These are phyloP conservation scores for Hanseniaspora meyeri DNA, from an alignment of 805 yeast genomes.

Conservation along the genomic window DNA sequence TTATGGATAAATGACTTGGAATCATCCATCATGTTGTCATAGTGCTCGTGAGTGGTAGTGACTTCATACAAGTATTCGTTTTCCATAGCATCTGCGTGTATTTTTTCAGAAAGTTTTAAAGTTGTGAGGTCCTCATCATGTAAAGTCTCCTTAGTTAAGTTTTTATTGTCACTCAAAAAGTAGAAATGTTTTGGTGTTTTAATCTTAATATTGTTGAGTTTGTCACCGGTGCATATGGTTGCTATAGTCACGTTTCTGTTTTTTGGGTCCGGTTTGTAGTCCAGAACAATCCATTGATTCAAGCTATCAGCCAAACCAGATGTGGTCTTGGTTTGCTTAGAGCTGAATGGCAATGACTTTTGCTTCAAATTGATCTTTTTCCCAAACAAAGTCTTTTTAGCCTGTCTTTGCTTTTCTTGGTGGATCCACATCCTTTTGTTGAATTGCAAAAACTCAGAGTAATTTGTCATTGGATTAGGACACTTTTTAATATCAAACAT, in stretches of 20 bases:
- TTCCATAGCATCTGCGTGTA: slow-evolving; percentile 34
- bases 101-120: slow-evolving; percentile 53
- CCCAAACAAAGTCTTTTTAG: slow-evolving; percentile 75
- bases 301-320: not conserved
- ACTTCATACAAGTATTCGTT: slow-evolving; percentile 61
- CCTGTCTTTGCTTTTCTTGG: slow-evolving; percentile 57
- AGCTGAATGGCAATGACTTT: slow-evolving; percentile 66
- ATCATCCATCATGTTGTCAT: slow-evolving; percentile 45
- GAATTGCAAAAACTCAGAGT: slow-evolving; percentile 53
- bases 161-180: slow-evolving; percentile 39
- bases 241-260: slow-evolving; percentile 70
- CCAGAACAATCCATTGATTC: slow-evolving; percentile 64
- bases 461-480: slow-evolving; percentile 58
- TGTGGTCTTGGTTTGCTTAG: slow-evolving; percentile 38
- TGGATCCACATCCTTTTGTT: slow-evolving; percentile 82
- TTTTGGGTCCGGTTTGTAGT: slow-evolving; percentile 42
- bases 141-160: slow-evolving; percentile 30
- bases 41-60: slow-evolving; percentile 41
- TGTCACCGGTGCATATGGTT: slow-evolving; percentile 52
- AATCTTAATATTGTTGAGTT: slow-evolving; percentile 60
- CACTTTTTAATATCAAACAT: slow-evolving; percentile 30
- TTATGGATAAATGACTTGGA: slow-evolving; percentile 46
- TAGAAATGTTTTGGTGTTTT: slow-evolving; percentile 64
- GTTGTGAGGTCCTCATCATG: slow-evolving; percentile 34
- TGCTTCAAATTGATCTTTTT: slow-evolving; percentile 59